Conservation (phyloP, 1,139 yeast genomes). For the Saccharomycopsis hybrid region DNA sequence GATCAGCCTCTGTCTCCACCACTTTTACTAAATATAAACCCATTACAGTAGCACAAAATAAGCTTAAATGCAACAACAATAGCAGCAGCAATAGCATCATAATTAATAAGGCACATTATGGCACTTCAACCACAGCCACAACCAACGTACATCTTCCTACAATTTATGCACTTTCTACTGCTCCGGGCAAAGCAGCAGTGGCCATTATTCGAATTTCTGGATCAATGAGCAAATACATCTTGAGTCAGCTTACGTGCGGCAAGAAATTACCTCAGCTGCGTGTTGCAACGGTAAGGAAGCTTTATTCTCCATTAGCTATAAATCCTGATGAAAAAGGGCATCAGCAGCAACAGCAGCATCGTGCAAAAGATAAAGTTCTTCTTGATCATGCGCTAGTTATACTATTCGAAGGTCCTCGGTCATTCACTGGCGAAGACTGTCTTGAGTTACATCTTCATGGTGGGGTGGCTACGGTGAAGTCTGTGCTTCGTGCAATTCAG, state of each 20-base stretch:
- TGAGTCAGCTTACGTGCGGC: slow-evolving; percentile 39
- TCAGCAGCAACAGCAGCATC: slow-evolving; percentile 20
- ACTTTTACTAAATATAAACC: no score
- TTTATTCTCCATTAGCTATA: slow-evolving; percentile 30
- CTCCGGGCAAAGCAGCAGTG: slow-evolving; percentile 75
- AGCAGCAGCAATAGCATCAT: no score
- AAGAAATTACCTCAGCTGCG: slow-evolving; percentile 41
- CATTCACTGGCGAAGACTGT: slow-evolving; percentile 90
- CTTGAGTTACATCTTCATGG: slow-evolving; percentile 90
- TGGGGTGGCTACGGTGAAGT: slow-evolving; percentile 74
- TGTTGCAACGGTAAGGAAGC: slow-evolving; percentile 47
- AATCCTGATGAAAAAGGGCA: no score
- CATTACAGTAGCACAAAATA: no score
- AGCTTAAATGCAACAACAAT: no score
- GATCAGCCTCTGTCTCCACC: no score
- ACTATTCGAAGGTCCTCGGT: slow-evolving; percentile 65
- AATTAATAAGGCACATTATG: no score
- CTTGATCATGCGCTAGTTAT: slow-evolving; percentile 75
- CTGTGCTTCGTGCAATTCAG: slow-evolving; percentile 62
- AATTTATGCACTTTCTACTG: slow-evolving; percentile 84
- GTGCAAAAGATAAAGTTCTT: slow-evolving; percentile 31
- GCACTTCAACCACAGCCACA: no score
- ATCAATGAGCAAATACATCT: slow-evolving; percentile 44
- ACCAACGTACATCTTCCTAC: slow-evolving; percentile 38
- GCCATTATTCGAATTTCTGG: slow-evolving; percentile 86